Base-by-base conservation (phyloP, 1,284 basidiomycete genomes). In the Porphyrellus sp. region DNA sequence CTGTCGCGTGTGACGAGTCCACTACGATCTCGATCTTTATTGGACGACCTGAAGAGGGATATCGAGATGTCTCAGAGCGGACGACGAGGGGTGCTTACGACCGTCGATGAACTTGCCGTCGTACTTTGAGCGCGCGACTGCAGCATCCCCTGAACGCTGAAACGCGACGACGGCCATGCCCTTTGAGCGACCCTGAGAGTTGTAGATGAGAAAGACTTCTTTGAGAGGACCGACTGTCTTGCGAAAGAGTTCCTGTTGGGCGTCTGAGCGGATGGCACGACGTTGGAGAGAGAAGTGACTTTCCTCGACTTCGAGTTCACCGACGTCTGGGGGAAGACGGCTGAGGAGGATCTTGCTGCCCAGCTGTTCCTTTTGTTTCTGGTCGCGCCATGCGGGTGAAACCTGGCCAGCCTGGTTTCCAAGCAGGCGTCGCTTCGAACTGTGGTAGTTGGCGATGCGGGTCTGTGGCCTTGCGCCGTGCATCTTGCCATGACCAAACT, bases 91-190 rank as follows among this genome's bases (percentile, higher is more conserved):
- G 51, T 2, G 80, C 86, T 74, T 58, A 89, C 86, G 79, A 52
- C 83, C 83, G 63, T 89, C 86, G 16, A 89, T 79, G 51, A 87
- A 78, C 70, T 87, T 87, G 43, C 84, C 83, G 59, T 89, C 74
- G 63, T 86, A 89, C 68, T 85, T 87, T 28, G 70, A 62, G 27
- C 79, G 76, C 12, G 86, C 87, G 41, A 79, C 57, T 2, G 64
- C 69, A 7, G 87, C 87, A 66, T 88, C 85, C 1, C 73, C 79
- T 5, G 77, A 58, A 31, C 82, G 76, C 57, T 81, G 76, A 62
- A 89, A 89, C 1, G 73, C 61, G 3, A 89, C 82, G 18, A 89
- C 68, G 3, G 86, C 86, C 85, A 89, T 88, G 15, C 86, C 86
- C 61, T 85, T 86, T 44, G 86, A 85, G 51, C 73, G 75, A 0